Base-by-base conservation (phyloP, 1,284 basidiomycete genomes). In the Hypsizygus ulmarius region DNA sequence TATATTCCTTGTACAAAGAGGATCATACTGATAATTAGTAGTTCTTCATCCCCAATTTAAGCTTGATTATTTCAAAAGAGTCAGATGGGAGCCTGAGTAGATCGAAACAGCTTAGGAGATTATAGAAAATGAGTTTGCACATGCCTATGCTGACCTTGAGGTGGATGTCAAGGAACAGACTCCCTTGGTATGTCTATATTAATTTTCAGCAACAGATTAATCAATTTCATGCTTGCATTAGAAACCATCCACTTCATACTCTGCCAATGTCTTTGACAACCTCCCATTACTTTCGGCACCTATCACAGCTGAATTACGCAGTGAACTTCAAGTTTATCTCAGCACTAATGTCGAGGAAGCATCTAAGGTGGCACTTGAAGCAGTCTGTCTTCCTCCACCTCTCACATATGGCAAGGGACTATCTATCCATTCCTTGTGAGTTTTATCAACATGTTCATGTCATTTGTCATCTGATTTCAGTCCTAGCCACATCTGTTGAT, bases 361-460 rank as follows among this genome's bases (percentile, higher is more conserved):
- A 10, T 14, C 12, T 33, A n/a, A 60, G 58, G 60, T 62, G 60
- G 60, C 16, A 30, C 3, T 42, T 52, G 30, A 33, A 45, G 7
- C 10, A 38, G 1, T 7, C 34, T 2, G 32, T 42, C 3, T 62
- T 44, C 32, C 58, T 57, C 3, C 25, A 35, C 12, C 53, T 61
- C 16, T 56, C 46, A 4, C 33, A 45, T 4, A 59, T 59, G 57
- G 59, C 48, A 10, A 37, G 49, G 11, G 46, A 56, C 41, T 59
- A 59, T 45, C 30, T 58, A 1, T 56, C 56, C 1, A 65, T 66
- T 15, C 66, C 60, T 52, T 61, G 64, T 70, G 66, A 3, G 14
- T 32, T 32, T 16, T 18, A 19, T 36, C 2, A 1, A 21, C 28
- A n/a, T 18, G 3, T 35, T 28, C n/a, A 18, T 33, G 27, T 21